Evolutionary conservation across 2,329 filamentous ascomycete genomes (phyloP), one percentile per base, ranked within the genome.

Genomic region (Ploettnerulaceae sp.): DNA sequence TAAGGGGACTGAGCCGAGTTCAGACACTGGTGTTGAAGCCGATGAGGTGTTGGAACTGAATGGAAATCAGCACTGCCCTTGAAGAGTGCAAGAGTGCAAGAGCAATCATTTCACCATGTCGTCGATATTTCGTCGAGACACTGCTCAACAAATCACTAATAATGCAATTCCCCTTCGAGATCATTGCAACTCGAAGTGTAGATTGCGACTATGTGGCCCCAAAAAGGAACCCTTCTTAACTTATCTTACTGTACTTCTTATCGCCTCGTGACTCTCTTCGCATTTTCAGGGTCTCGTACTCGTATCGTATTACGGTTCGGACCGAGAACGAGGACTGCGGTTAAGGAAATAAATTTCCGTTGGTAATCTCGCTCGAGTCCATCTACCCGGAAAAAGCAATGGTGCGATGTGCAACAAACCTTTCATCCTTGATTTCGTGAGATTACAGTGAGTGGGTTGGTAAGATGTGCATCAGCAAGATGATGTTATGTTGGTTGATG

Each of bases 361-460:
- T 18, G n/a, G n/a, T n/a, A n/a, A n/a, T n/a, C n/a, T n/a, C n/a
- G n/a, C n/a, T n/a, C n/a, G n/a, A n/a, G n/a, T n/a, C n/a, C n/a
- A n/a, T n/a, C n/a, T n/a, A n/a, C n/a, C n/a, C n/a, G 20, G 21
- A 46, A 46, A 46, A 46, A 45, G 42, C 21, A 46, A 46, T 32
- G 21, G 20, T 46, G 35, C 35, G 35, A 46, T 24, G 26, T 46
- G 43, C 43, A 46, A 46, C 43, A 39, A 46, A 46, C 38, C 21
- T 18, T 41, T 41, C 28, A 14, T 12, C 14, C 5, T 12, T 14
- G 4, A 12, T 31, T 9, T 14, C 28, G 14, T 12, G 5, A 4
- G 5, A 12, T 31, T 14, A 31, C 14, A 14, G 12, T 31, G 28
- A 14, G 11, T 12, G 14, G 28, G 5, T 9, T 31, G 28, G 12